A percentile compares a stretch with the other conserved stretches of the same genome.
These are phyloP conservation scores for Ganoderma lucidum DNA, from an alignment of 1,284 basidiomycete species.

Conservation along the genomic window DNA sequence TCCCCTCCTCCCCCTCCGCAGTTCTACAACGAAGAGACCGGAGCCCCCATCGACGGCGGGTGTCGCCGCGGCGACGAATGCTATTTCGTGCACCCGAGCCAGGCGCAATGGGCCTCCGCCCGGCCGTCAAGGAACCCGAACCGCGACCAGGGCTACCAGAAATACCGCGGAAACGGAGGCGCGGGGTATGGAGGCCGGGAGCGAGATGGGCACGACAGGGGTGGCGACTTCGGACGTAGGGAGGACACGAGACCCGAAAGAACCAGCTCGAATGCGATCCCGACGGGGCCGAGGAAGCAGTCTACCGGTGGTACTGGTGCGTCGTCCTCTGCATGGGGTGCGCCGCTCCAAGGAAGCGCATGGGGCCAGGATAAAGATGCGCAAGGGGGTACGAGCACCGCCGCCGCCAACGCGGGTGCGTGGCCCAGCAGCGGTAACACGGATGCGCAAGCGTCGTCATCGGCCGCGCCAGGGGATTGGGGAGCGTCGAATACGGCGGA, in stretches of 20 bases:
- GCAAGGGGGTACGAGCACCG: background rate
- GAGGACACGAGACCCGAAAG: no score
- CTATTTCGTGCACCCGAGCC: constrained; percentile 37
- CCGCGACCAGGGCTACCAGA: background rate
- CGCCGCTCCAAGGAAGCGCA: background rate
- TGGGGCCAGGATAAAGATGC: background rate
- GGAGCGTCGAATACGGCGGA: background rate
- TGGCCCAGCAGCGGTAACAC: background rate
- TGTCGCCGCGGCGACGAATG: constrained; percentile 30
- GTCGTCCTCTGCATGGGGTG: background rate
- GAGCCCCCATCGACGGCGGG: constrained; percentile 28
- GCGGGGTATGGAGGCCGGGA: background rate
- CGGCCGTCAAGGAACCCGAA: background rate
- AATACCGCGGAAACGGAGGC: background rate
- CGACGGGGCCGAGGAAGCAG: constrained; percentile 2
- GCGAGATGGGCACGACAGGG: background rate
- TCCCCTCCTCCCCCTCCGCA: constrained; percentile 10
- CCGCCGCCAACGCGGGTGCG: background rate
- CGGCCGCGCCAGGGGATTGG: background rate
- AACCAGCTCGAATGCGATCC: constrained; percentile 5
- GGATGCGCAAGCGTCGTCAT: background rate
- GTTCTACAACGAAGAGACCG: constrained; percentile 34
- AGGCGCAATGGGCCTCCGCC: constrained; percentile 29
- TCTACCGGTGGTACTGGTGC: background rate
- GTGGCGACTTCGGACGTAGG: background rate